These are phyloP conservation scores for Fraxinus angustifolia DNA, from an alignment of 305 asterid genomes.

Conservation along the genomic window DNA sequence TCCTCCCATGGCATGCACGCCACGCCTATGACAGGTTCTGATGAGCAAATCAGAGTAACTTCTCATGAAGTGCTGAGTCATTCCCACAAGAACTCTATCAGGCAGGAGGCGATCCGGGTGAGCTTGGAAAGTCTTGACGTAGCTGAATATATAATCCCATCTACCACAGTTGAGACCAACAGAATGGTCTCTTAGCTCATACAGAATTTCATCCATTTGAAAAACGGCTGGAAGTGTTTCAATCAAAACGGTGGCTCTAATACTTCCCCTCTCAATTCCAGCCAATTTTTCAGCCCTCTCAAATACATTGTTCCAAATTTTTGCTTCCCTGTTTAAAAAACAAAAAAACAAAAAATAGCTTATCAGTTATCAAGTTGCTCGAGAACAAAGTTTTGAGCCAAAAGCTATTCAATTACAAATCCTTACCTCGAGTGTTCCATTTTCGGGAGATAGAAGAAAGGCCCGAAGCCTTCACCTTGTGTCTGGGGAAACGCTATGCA, in stretches of 20 bases:
- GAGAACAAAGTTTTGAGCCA: background rate
- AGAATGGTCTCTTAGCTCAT: conserved; percentile 72
- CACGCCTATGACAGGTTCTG: conserved; percentile 74
- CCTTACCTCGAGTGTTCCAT: conserved; percentile 84
- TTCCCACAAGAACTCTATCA: conserved; percentile 80
- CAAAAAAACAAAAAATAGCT: background rate
- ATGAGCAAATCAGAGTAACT: conserved; percentile 81
- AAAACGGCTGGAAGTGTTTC: conserved; percentile 92
- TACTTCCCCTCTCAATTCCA: conserved; percentile 70
- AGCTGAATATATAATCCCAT: conserved; percentile 96
- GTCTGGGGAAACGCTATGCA: conserved; percentile 46
- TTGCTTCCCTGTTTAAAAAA: background rate
- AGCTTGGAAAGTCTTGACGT: conserved; percentile 75
- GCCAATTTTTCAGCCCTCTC: conserved; percentile 60
- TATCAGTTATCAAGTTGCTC: background rate
- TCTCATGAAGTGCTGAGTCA: conserved; percentile 84
- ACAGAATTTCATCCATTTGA: conserved; percentile 82
- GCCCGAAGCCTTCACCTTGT: conserved; percentile 78
- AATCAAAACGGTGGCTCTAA: conserved; percentile 82
- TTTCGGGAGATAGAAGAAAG: conserved; percentile 91
- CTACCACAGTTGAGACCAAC: conserved; percentile 84
- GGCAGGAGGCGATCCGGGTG: conserved; percentile 82
- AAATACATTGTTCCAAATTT: conserved; percentile 25
- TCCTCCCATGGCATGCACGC: conserved; percentile 95
- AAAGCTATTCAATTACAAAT: background rate